phyloP scores from a whole-genome alignment of 176 grass and related monocot genomes.

The Neostapfia colusana region DNA sequence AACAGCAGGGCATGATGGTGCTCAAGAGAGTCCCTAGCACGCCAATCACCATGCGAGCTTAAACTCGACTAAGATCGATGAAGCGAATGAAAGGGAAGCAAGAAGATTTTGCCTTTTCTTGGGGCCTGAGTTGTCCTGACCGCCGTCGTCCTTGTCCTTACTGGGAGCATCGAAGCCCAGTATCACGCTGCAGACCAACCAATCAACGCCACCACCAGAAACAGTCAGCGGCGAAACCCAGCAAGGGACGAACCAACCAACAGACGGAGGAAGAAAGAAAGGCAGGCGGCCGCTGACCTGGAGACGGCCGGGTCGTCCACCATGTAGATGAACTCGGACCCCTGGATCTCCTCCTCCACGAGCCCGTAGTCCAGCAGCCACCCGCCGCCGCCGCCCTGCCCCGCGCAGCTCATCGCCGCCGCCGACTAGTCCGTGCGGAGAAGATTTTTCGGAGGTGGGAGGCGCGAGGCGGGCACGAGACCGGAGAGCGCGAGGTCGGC shows the following conservation, averaged over 20 bases:
- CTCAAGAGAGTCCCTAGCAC: not conserved
- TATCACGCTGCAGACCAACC: constrained; percentile 55
- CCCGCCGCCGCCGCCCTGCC: constrained; percentile 22
- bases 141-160: constrained; percentile 50
- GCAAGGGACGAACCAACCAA: no score
- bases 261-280: not conserved
- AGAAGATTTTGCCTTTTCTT: constrained; percentile 64
- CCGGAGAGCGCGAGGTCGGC: not conserved
- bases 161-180: constrained; percentile 69
- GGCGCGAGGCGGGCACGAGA: constrained; percentile 10
- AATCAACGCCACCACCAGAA: not conserved
- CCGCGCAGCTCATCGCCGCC: constrained; percentile 41
- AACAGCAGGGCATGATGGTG: not conserved
- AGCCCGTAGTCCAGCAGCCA: constrained; percentile 80
- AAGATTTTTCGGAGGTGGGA: constrained; percentile 5
- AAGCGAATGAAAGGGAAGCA: not conserved
- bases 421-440: not conserved
- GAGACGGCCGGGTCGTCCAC: constrained; percentile 62
- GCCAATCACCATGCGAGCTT: not conserved
- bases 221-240: not conserved
- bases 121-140: constrained; percentile 45
- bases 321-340: constrained; percentile 73
- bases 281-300: constrained; percentile 38
- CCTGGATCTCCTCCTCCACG: constrained; percentile 61
- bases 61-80: not conserved